Conservation (phyloP, 257 asterid genomes). For the Solanum acaule region DNA sequence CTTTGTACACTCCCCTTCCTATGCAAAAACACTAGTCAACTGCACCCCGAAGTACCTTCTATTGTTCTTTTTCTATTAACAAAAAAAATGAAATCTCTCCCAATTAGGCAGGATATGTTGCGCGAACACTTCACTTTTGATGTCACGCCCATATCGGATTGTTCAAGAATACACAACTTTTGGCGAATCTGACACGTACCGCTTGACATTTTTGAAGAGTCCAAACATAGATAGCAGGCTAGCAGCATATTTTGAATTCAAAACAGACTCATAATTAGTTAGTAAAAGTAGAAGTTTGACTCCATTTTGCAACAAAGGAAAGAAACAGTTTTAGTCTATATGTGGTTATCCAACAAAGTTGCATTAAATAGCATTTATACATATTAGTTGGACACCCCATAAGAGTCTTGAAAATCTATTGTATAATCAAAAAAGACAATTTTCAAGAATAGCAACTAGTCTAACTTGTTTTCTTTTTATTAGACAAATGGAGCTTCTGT, state of each 20-base stretch:
- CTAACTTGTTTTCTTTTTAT: not conserved
- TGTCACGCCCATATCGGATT: no score
- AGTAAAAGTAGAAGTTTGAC: not conserved
- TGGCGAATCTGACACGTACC: accelerated
- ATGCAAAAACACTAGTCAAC: not conserved
- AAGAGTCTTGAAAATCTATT: not conserved
- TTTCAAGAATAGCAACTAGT: not conserved
- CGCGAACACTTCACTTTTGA: no score
- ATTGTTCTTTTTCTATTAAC: not conserved
- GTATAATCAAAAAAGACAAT: not conserved
- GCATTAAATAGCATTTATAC: not conserved
- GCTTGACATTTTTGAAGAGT: not conserved
- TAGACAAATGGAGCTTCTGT: not conserved
- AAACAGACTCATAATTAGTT: not conserved
- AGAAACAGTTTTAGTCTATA: not conserved
- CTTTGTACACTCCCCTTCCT: not conserved
- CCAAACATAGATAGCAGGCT: not conserved
- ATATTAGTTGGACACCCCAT: not conserved
- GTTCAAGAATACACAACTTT: not conserved
- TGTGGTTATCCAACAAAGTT: not conserved
- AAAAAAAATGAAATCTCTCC: not conserved
- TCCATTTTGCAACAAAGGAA: not conserved
- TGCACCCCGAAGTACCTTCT: not conserved
- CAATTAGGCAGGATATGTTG: not conserved
- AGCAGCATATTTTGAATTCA: not conserved